Conservation (phyloP, 164 flowering plant genomes). For the Kalanchoe fedtschenkoi region DNA sequence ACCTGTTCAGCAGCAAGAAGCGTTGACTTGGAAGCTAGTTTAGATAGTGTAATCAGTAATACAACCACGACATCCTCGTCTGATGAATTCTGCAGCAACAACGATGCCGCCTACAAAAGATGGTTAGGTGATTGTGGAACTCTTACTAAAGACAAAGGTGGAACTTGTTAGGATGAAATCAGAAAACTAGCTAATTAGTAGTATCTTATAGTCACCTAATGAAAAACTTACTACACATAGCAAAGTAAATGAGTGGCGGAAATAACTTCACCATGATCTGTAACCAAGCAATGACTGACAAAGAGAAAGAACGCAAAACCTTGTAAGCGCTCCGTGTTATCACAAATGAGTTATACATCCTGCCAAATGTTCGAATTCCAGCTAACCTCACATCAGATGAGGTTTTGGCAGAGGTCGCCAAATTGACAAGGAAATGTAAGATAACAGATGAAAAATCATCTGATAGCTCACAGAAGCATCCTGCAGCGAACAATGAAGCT, state of each 20-base stretch:
- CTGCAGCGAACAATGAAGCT: conserved; percentile 76
- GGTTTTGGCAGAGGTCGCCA: conserved; percentile 31
- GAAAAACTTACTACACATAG: not conserved
- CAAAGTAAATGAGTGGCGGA: not conserved
- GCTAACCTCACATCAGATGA: conserved; percentile 27
- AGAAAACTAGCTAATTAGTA: not conserved
- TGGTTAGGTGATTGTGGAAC: not conserved
- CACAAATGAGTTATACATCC: conserved; percentile 36
- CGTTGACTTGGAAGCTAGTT: conserved; percentile 47
- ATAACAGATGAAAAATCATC: conserved; percentile 60
- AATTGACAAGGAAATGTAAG: conserved; percentile 40
- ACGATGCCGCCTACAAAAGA: conserved; percentile 43
- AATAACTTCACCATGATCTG: not conserved
- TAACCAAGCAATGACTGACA: not conserved
- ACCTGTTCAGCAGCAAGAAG: conserved; percentile 37
- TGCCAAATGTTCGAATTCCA: conserved; percentile 42
- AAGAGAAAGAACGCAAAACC: conserved; percentile 31
- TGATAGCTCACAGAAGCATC: conserved; percentile 64
- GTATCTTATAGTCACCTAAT: too few species aligned
- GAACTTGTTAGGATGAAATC: not conserved
- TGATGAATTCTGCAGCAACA: conserved; percentile 29
- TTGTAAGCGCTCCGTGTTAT: conserved; percentile 54
- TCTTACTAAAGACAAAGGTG: not conserved
- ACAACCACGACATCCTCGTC: conserved; percentile 38
- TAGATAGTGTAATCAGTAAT: conserved; percentile 61